phyloP scores from a whole-genome alignment of 2,329 filamentous ascomycete genomes.

The Cordyceps tenuipes region DNA sequence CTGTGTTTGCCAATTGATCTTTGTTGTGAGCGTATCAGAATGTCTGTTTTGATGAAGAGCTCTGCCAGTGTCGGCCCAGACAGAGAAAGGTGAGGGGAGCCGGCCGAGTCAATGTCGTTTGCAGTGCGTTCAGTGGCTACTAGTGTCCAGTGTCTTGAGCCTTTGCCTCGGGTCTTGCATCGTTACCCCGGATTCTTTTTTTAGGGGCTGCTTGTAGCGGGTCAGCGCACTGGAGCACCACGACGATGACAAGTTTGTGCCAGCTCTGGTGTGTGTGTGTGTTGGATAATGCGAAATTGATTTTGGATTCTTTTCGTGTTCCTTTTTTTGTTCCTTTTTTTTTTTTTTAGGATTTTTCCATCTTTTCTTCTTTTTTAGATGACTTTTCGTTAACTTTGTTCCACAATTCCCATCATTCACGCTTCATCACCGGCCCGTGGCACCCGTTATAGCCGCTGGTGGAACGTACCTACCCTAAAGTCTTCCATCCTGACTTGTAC shows the following conservation, averaged over 20 bases:
- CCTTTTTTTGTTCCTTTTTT: no score
- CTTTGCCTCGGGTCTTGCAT: conserved; percentile 11
- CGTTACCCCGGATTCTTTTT: conserved; percentile 12
- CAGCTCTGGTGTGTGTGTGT: background rate
- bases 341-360: no score
- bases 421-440: background rate
- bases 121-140: no score
- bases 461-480: background rate
- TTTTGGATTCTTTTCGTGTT: no score
- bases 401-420: no score
- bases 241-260: background rate
- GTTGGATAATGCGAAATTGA: background rate
- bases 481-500: no score
- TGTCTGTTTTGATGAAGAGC: background rate
- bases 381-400: background rate
- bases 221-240: background rate
- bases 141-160: no score
- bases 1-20: background rate
- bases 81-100: background rate
- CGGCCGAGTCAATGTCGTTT: background rate
- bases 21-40: background rate
- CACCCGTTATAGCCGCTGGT: conserved; percentile 3
- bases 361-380: background rate
- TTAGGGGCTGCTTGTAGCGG: background rate
- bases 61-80: background rate